These are phyloP conservation scores for Dactylellina leptospora DNA, from an alignment of 2,329 filamentous ascomycete genomes.

Conservation along the genomic window DNA sequence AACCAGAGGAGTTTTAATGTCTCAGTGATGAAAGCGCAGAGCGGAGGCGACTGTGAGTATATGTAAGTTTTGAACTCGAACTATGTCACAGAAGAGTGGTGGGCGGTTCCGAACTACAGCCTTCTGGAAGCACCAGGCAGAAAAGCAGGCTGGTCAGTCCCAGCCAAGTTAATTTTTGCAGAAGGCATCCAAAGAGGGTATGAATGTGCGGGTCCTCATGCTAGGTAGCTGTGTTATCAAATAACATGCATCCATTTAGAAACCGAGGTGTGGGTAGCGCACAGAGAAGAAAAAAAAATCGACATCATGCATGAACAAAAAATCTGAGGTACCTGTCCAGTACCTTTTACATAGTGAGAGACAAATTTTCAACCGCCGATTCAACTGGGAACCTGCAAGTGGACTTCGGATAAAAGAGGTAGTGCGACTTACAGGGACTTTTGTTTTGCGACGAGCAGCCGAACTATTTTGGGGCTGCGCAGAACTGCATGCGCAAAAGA, in stretches of 20 bases:
- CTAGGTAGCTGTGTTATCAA: conserved; percentile 49
- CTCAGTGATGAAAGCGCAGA: conserved; percentile 12
- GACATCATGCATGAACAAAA: conserved; percentile 38
- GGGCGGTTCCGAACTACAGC: conserved; percentile 31
- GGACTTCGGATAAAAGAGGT: conserved; percentile 1
- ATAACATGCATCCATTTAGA: conserved; percentile 23
- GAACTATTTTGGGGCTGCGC: conserved; percentile 33
- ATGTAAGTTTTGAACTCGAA: conserved; percentile 23
- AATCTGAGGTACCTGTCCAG: conserved; percentile 19
- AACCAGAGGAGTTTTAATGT: conserved; percentile 38
- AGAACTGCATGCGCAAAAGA: conserved; percentile 31
- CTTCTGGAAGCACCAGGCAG: conserved; percentile 48
- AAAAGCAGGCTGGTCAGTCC: not conserved
- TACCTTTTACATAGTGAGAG: conserved; percentile 13
- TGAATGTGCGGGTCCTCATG: conserved; percentile 15
- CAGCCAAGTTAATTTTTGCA: conserved; percentile 34
- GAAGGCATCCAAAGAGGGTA: conserved; percentile 44
- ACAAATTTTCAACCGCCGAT: conserved; percentile 32
- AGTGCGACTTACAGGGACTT: not conserved
- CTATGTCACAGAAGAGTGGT: conserved; percentile 21
- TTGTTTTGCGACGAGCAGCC: not conserved
- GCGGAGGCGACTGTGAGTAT: conserved; percentile 42
- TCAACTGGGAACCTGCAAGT: conserved; percentile 11
- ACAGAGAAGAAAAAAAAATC: conserved; percentile 19
- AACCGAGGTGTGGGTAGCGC: conserved; percentile 5